phyloP scores from a whole-genome alignment of 805 yeast species.

The Monosporozyma servazzii region DNA sequence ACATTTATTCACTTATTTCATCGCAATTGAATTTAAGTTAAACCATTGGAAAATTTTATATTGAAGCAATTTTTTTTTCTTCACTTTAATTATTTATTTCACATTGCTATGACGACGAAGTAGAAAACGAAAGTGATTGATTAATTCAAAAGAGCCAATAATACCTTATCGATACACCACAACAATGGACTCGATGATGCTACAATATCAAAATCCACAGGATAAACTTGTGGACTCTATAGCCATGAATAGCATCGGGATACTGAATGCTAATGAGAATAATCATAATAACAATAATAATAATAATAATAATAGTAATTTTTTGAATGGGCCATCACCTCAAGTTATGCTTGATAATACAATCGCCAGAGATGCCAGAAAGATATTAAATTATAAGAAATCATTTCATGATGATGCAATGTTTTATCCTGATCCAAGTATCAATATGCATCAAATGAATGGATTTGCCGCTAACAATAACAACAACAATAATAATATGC shows the following conservation, averaged over 20 bases:
- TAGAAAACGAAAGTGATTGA: not conserved
- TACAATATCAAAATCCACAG: not conserved
- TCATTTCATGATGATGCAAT: slow-evolving; percentile 24
- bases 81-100: not conserved
- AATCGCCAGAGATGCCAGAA: slow-evolving; percentile 20
- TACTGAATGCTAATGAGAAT: not conserved
- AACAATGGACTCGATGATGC: not conserved
- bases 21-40: not conserved
- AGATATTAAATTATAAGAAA: slow-evolving; percentile 21
- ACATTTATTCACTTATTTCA: not conserved
- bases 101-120: not conserved
- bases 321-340: not conserved
- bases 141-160: not conserved
- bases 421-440: slow-evolving; percentile 19
- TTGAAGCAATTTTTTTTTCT: not conserved
- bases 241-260: not conserved
- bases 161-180: not conserved
- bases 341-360: slow-evolving; percentile 14
- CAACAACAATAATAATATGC: not conserved
- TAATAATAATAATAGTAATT: not conserved
- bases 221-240: not conserved
- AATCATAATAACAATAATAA: not conserved
- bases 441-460: slow-evolving; percentile 1
- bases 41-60: not conserved
- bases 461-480: slow-evolving; percentile 1